Evolutionary conservation across 2,329 filamentous ascomycete genomes (phyloP), one percentile per base, ranked within the genome.

Genomic region (Trichoderma atroviride): DNA sequence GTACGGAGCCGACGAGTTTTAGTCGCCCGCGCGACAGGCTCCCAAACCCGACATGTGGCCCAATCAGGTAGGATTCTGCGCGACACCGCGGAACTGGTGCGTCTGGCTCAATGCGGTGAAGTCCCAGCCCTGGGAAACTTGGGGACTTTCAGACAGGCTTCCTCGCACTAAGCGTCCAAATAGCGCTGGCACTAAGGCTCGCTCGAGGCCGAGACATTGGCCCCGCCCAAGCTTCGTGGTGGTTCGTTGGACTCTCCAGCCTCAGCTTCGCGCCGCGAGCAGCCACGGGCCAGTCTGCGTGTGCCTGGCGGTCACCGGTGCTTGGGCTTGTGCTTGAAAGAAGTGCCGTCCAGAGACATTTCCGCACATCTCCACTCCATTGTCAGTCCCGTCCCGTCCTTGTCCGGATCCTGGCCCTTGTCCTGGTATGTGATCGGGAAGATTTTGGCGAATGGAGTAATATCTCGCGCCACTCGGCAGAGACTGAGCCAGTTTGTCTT

Each of bases 71-170:
- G 55, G 53, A 67, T 59, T 67, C 40, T 59, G 63, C 63, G 63
- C 63, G 53, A 52, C 63, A 67, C 53, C 16, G 55, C 62, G 37
- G 63, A 50, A 67, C 58, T 55, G 58, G 40, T 58, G 63, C 63
- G 58, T 58, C 52, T 50, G 37, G 53, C 63, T 67, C 55, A 59
- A 67, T 67, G 63, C 63, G 63, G 63, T 67, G 55, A 67, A 67
- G 63, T 58, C 53, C 37, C 52, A 50, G 53, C 55, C 40, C 63
- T 47, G 37, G 27, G 33, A 29, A 27, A 31, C 55, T 31, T 55
- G 33, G 37, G 37, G 33, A 29, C 19, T 58, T 47, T 27, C 37
- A 50, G 55, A 52, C 63, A 47, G n/a, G 40, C 40, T 22, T 29
- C 27, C 37, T 29, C 40, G 37, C 63, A 67, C 63, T 67, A 67